Evolutionary conservation across 768 basidiomycete genomes (phyloP), one percentile per base, ranked within the genome.

Genomic region (Sistotremastrum suecicum): DNA sequence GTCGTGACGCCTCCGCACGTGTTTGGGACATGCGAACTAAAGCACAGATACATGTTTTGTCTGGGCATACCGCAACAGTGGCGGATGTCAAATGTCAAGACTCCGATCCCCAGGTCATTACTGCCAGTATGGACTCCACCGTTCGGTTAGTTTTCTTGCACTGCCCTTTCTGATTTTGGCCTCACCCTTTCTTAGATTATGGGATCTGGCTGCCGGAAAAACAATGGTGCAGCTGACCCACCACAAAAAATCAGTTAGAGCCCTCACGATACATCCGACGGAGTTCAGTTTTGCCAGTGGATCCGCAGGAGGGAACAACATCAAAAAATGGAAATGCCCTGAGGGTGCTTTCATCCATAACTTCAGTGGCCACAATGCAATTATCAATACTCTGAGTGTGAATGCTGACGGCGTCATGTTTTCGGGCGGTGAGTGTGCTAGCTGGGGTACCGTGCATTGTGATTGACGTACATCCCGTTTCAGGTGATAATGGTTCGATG

Each of bases 21-120:
- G 92, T 97, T 0, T 99, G 95, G 95, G 95, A 99, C 59, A 98
- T 99, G 94, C 79, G 95, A 36, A 94, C 92, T 33, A 94, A 97
- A 58, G 85, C 91, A 7, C 88, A 90, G 58, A 87, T 98, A 42
- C 89, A 95, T 60, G 83, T 91, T 38, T 73, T 99, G 28, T 66
- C 86, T 0, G 95, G 95, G 1, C 95, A 99, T 64, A 92, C 89
- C 0, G 90, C 76, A 20, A 99, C 95, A 0, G 83, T 99, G 39
- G 89, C 92, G 4, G 88, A 90, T 56, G 92, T 99, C 28, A 83
- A 92, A 59, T 92, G 86, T 55, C 92, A 98, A 62, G 92, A 94
- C 37, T 88, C 86, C 2, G 95, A 99, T 58, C 95, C 95, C 4
- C 95, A 99, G 60, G 85, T 99, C 50, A 92, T 99, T 53, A 95